phyloP scores from a whole-genome alignment of 179 eudicot genomes.

The Gypsophila paniculata region DNA sequence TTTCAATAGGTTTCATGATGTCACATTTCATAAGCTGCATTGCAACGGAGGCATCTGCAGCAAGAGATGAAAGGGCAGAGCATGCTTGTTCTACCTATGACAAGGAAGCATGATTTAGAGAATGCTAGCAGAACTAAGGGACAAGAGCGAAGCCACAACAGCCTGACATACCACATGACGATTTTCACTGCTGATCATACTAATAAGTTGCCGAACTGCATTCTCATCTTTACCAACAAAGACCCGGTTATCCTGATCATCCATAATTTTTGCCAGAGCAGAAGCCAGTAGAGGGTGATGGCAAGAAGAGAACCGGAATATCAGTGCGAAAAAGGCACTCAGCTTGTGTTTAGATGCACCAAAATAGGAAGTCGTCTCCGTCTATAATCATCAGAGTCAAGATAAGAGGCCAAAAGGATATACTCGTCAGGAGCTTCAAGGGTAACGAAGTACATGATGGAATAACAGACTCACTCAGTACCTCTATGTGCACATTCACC shows the following conservation, averaged over 20 bases:
- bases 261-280: slow-evolving; percentile 93
- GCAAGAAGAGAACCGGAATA: slow-evolving; percentile 96
- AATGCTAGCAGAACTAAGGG: slow-evolving; percentile 4
- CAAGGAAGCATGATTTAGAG: slow-evolving; percentile 23
- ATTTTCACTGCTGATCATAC: slow-evolving; percentile 96
- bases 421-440: slow-evolving; percentile 16
- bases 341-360: slow-evolving; percentile 86
- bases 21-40: slow-evolving; percentile 86
- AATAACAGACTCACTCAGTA: slow-evolving; percentile 25
- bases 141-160: slow-evolving; percentile 7
- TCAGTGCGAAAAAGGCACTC: slow-evolving; percentile 93
- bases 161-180: slow-evolving; percentile 78
- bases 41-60: slow-evolving; percentile 75
- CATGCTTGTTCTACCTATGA: slow-evolving; percentile 97
- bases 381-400: slow-evolving; percentile 44
- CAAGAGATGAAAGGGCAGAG: slow-evolving; percentile 91
- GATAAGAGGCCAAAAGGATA: slow-evolving; percentile 21
- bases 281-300: slow-evolving; percentile 96
- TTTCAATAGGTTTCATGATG: slow-evolving; percentile 85
- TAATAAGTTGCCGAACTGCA: slow-evolving; percentile 94
- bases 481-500: slow-evolving; percentile 95
- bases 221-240: slow-evolving; percentile 96
- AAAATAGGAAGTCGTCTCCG: slow-evolving; percentile 85
- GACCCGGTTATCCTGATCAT: slow-evolving; percentile 72
- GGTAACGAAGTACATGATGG: neutral